Base-by-base conservation (phyloP, 345 rosid species). In the Rubroshorea leprosula region DNA sequence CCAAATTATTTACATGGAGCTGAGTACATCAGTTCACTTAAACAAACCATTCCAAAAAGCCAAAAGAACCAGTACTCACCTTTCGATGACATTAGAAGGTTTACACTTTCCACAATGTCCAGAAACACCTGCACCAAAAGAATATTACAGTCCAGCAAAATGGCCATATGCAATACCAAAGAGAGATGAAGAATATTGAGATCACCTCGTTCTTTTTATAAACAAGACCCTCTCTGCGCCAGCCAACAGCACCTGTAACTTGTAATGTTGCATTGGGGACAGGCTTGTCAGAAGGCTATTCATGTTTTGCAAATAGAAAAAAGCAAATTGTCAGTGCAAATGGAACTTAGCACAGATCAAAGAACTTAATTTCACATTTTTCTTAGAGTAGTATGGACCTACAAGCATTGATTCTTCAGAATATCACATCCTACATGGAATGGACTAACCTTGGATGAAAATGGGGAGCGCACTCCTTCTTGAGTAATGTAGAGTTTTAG, bases 231-330 rank as follows among this genome's bases (percentile, higher is more conserved):
- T 89, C 99, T 72, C 99, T 87, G 59, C 97, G 83, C 97, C 97
- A 93, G 57, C 99, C 99, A 70, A 93, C 97, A 57, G 99, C 97
- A 72, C 99, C 99, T 0, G 97, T 93, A 72, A 89, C 99, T 93
- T 93, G 99, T 70, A 89, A 78, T 23, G 99, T 93, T 45, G 99
- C 99, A 82, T 93, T 93, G 21, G 99, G 99, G 43, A 89, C 94
- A 58, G 97, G 88, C 79, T 69, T 93, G 67, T 93, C 97, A 20
- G 87, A 63, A 0, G 96, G 86, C 96, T 86, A 60, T 72, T 72
- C 9, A 52, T 43, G 51, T 57, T 38, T 57, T 56, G 24, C 50
- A 50, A 24, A 52, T 15, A 19, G 57, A 7, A 48, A 44, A n/a
- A 62, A 58, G 20, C 29, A 61, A 35, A 48, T 23, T 25, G 41